Evolutionary conservation across 2,329 filamentous ascomycete species (phyloP).

Genomic region (Xylariomycetidae sp.): DNA sequence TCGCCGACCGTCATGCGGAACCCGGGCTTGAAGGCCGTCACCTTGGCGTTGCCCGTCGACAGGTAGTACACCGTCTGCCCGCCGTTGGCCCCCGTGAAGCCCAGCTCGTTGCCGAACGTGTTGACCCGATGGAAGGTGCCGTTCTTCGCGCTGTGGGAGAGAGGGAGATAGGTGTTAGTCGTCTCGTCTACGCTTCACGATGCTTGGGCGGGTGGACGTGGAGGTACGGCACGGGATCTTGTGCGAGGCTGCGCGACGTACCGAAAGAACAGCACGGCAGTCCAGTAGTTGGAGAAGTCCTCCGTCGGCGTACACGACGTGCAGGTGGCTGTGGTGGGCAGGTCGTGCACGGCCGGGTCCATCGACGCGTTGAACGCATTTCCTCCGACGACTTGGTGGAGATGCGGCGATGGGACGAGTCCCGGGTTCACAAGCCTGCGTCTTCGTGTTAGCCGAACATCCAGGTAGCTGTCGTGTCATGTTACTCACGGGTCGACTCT

Average conservation of each 20-base stretch:
- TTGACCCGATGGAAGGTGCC: constrained; percentile 24
- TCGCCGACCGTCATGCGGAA: constrained; percentile 37
- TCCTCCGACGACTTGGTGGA: constrained; percentile 24
- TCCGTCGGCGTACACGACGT: constrained; percentile 23
- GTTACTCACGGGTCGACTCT: constrained; percentile 23
- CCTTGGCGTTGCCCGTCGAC: constrained; percentile 24
- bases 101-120: constrained; percentile 25
- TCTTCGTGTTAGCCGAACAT: no score
- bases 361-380: constrained; percentile 24
- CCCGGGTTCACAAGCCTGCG: constrained; percentile 23
- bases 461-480: no score
- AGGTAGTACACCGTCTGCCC: constrained; percentile 37
- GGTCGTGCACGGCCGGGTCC: constrained; percentile 18
- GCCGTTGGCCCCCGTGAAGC: constrained; percentile 21
- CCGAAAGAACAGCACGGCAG: constrained; percentile 19
- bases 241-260: background rate
- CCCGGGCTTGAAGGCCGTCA: constrained; percentile 33
- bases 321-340: constrained; percentile 21
- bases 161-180: constrained; percentile 7
- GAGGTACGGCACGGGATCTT: no score
- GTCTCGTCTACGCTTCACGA: background rate
- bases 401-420: constrained; percentile 21
- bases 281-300: constrained; percentile 27
- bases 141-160: constrained; percentile 17
- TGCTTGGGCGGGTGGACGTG: background rate